Percentiles rank a stretch among this genome's conserved stretches.
Evolutionary conservation across 768 basidiomycete genomes (phyloP).

Genomic region (Xerocomus potaroensis): DNA sequence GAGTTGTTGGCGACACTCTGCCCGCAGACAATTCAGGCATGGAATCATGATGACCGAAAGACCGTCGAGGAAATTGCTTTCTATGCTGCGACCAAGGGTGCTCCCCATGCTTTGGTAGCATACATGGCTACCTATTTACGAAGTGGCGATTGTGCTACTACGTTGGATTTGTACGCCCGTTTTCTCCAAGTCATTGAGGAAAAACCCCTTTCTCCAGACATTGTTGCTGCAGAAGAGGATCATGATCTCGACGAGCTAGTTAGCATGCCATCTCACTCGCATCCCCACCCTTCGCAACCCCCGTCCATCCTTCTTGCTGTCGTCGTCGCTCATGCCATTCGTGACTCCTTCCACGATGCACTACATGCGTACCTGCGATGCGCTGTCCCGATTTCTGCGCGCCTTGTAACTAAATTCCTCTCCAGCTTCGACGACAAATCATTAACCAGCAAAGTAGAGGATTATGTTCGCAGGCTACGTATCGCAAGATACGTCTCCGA

Average conservation of each 20-base stretch:
- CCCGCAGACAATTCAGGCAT: conserved; percentile 16
- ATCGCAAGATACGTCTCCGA: conserved; percentile 49
- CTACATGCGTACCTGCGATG: conserved; percentile 40
- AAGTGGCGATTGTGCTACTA: conserved; percentile 36
- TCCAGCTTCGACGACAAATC: conserved; percentile 32
- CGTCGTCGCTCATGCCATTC: conserved; percentile 58
- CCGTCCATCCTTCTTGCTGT: conserved; percentile 47
- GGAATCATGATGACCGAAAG: conserved; percentile 28
- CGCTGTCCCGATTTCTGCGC: conserved; percentile 33
- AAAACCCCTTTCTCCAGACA: conserved; percentile 16
- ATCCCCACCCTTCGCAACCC: conserved; percentile 11
- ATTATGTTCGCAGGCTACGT: conserved; percentile 46
- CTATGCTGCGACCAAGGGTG: conserved; percentile 40
- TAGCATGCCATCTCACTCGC: conserved; percentile 16
- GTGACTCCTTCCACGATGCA: conserved; percentile 54
- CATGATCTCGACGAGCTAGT: conserved; percentile 25
- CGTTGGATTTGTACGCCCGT: conserved; percentile 42
- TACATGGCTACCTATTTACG: conserved; percentile 46
- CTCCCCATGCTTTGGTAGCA: conserved; percentile 44
- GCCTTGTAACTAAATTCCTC: conserved; percentile 38
- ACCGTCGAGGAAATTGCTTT: conserved; percentile 47
- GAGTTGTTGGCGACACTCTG: conserved; percentile 30
- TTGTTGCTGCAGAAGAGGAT: conserved; percentile 10
- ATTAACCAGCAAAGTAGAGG: conserved; percentile 39
- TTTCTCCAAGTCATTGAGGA: conserved; percentile 29